These are phyloP conservation scores for Xerophyta viscosa DNA, from an alignment of 106 monocot genomes.

Conservation along the genomic window DNA sequence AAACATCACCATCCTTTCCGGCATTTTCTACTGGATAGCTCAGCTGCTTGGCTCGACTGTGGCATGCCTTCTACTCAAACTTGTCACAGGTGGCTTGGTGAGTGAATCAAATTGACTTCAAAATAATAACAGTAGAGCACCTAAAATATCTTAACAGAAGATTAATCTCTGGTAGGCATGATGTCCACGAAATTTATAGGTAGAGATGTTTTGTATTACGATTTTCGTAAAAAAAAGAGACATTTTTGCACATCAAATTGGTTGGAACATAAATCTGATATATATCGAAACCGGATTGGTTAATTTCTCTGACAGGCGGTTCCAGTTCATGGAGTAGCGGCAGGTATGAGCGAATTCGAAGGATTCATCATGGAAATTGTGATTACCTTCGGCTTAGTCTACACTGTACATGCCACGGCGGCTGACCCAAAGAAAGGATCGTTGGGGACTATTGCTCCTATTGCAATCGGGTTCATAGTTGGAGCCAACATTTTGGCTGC, in stretches of 20 bases:
- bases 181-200: too few relatives aligned
- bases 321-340: conserved; percentile 46
- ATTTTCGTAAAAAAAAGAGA: too few relatives aligned
- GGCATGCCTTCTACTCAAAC: conserved; percentile 57
- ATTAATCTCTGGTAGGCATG: too few relatives aligned
- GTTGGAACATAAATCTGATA: too few relatives aligned
- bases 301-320: conserved; percentile 14
- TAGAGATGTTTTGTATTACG: neutral
- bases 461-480: conserved; percentile 83
- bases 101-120: neutral
- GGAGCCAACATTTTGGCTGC: conserved; percentile 83
- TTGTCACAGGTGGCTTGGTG: conserved; percentile 53
- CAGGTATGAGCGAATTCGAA: conserved; percentile 32
- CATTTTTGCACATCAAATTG: too few relatives aligned
- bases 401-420: conserved; percentile 76
- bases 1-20: conserved; percentile 58
- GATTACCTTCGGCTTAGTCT: conserved; percentile 68
- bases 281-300: too few relatives aligned
- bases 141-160: too few relatives aligned
- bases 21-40: conserved; percentile 74
- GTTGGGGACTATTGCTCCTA: conserved; percentile 71
- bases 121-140: too few relatives aligned
- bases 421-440: conserved; percentile 70
- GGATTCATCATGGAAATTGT: conserved; percentile 65
- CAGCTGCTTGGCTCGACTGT: conserved; percentile 53